Conservation (phyloP, 1,284 basidiomycete species). For the Puccinia triticina region DNA sequence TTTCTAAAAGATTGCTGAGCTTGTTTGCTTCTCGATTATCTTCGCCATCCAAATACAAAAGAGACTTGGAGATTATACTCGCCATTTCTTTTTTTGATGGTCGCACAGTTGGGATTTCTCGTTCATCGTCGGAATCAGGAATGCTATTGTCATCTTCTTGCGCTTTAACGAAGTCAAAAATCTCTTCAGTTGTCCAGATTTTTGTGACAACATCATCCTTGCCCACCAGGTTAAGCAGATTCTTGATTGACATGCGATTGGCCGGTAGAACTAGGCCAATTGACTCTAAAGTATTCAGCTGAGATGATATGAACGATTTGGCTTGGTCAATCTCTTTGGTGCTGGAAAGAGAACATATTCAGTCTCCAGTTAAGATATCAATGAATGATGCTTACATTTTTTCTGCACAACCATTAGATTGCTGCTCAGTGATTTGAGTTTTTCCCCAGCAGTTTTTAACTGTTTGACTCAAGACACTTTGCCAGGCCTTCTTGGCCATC, state of each 20-base stretch:
- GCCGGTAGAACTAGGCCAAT: neutral
- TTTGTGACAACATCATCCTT: neutral
- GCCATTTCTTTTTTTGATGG: conserved; percentile 7
- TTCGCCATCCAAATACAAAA: conserved; percentile 4
- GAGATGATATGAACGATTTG: neutral
- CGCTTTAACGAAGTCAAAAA: conserved; percentile 12
- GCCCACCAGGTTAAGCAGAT: neutral
- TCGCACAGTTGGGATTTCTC: neutral
- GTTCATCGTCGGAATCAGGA: neutral
- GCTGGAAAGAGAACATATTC: neutral
- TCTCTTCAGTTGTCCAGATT: conserved; percentile 7
- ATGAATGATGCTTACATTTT: neutral
- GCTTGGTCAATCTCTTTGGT: no score
- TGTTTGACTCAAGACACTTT: no score
- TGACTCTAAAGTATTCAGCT: neutral
- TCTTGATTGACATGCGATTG: no score
- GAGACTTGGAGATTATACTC: neutral
- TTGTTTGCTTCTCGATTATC: neutral
- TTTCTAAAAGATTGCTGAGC: conserved; percentile 1
- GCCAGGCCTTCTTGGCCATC: no score
- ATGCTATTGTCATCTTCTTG: no score
- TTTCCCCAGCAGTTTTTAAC: neutral
- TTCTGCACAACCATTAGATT: neutral
- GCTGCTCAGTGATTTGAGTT: neutral
- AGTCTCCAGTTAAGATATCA: neutral